phyloP scores from a whole-genome alignment of 306 rosid species.

The Cucumis sativus region Cucumber_9930_V3 NC_026656.2:18037001-18037500 shows the following conservation, averaged over 20 bases:
- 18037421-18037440: slow-evolving; percentile 5
- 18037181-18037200: slow-evolving; percentile 45
- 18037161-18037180: slow-evolving; percentile 26
- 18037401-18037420: slow-evolving; percentile 18
- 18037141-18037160: slow-evolving; percentile 46
- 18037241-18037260: slow-evolving; percentile 23
- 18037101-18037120: slow-evolving; percentile 17
- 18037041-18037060: neutral
- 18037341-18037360: slow-evolving; percentile 8
- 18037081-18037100: slow-evolving; percentile 30
- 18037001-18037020: slow-evolving; percentile 39
- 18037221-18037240: slow-evolving; percentile 20
- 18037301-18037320: slow-evolving; percentile 5
- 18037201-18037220: slow-evolving; percentile 50
- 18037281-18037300: slow-evolving; percentile 19
- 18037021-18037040: neutral
- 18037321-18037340: neutral
- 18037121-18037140: slow-evolving; percentile 58
- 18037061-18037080: slow-evolving; percentile 35
- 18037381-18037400: slow-evolving; percentile 20
- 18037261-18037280: slow-evolving; percentile 50
- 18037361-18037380: slow-evolving; percentile 18
- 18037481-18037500: slow-evolving; percentile 41
- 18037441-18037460: slow-evolving; percentile 19
- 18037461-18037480: slow-evolving; percentile 51